Base-by-base conservation (phyloP, 495 filamentous ascomycete species). In the Clohesyomyces aquaticus region DNA sequence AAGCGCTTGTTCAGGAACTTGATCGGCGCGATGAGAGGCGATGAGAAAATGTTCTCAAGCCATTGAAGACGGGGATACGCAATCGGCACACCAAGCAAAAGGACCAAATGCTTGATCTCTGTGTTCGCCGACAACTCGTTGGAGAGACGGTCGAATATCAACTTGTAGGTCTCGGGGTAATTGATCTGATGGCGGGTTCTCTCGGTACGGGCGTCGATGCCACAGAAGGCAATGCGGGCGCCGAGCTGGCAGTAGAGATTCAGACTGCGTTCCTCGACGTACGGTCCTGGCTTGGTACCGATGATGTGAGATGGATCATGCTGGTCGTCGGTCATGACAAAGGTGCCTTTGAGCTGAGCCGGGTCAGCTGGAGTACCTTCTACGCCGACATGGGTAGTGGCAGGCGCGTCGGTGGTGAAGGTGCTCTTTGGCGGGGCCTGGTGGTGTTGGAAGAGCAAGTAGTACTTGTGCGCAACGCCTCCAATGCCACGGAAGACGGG, bases 361-460 rank as follows among this genome's bases (percentile, higher is more conserved):
- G 84, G 82, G 68, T 93, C 90, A 10, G 77, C 70, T 6, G 80
- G 81, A 18, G 80, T 76, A 6, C 81, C 83, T 35, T 81, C 76
- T 48, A 77, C 61, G 11, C 76, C 75, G 73, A 72, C 65, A 3
- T 69, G 43, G 71, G 76, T 82, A 12, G 83, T 86, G 63, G 82
- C 76, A 3, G 83, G 79, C 4, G 82, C 79, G 71, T 87, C 85
- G 0, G 90, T 90, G 11, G 90, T 94, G 73, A 87, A 96, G 2
- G 92, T 94, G 4, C 87, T 90, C 60, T 82, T 79, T 11, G 91
- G 91, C 16, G 91, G 92, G 16, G 91, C 80, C 25, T 93, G 79
- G 65, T 98, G 93, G 61, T 96, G 93, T 78, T 96, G 93, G 77
- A 98, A 96, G 19, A 98, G 82, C 75, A 92, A 85, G 72, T 96